Percentiles rank a stretch among this genome's conserved stretches.
These are phyloP conservation scores for Areca catechu DNA, from an alignment of 176 grass and related monocot species.

Conservation along the genomic window DNA sequence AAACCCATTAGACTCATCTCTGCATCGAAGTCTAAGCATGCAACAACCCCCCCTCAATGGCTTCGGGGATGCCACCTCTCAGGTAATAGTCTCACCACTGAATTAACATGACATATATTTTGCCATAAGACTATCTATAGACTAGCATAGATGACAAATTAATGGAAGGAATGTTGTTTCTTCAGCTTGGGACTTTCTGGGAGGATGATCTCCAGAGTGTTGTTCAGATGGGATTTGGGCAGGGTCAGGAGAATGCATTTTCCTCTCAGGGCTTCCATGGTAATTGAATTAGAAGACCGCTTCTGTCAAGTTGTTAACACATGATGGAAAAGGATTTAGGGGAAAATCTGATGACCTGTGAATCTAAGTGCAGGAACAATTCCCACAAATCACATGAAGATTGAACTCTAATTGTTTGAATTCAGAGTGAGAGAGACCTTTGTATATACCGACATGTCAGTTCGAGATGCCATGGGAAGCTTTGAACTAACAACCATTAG, in stretches of 20 bases:
- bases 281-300: background rate
- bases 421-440: slow-evolving; percentile 1
- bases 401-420: slow-evolving; percentile 31
- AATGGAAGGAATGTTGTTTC: background rate
- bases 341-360: no score
- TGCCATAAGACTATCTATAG: no score
- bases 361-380: slow-evolving; percentile 17
- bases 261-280: slow-evolving; percentile 1
- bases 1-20: slow-evolving; percentile 1
- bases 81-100: slow-evolving; percentile 22
- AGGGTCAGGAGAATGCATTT: slow-evolving; percentile 5
- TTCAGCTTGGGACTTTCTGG: slow-evolving; percentile 47
- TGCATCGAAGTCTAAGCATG: slow-evolving; percentile 9
- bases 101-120: no score
- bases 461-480: slow-evolving; percentile 3
- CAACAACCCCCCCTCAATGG: slow-evolving; percentile 18
- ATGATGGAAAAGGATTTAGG: no score
- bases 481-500: slow-evolving; percentile 10
- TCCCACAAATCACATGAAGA: slow-evolving; percentile 27
- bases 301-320: no score
- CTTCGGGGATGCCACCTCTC: slow-evolving; percentile 19
- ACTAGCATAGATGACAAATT: background rate
- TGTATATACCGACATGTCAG: slow-evolving; percentile 17
- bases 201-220: slow-evolving; percentile 66
- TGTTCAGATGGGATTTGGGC: slow-evolving; percentile 59